Evolutionary conservation across 768 basidiomycete species (phyloP).

Genomic region (Daedalea quercina): DNA sequence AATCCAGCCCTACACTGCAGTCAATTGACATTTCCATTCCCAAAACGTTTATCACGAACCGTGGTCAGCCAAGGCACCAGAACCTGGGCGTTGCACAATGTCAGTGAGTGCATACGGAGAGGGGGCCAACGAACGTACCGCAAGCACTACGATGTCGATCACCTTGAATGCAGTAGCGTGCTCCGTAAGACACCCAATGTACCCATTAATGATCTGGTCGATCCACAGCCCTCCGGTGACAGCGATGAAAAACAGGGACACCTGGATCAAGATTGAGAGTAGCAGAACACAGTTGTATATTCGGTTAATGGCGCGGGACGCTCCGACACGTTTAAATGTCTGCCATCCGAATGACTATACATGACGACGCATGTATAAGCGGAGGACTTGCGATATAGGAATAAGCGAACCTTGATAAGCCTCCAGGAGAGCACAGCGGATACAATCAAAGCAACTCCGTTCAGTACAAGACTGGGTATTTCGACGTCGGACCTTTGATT

Average conservation of each 20-base stretch:
- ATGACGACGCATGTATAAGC: background rate
- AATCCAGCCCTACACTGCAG: conserved; percentile 57
- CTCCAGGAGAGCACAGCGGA: conserved; percentile 67
- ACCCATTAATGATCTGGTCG: conserved; percentile 66
- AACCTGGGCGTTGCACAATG: conserved; percentile 32
- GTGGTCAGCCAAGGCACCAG: conserved; percentile 64
- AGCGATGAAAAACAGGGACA: conserved; percentile 74
- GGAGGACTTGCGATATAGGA: background rate
- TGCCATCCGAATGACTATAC: conserved; percentile 73
- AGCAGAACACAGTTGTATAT: conserved; percentile 67
- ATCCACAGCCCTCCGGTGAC: conserved; percentile 68
- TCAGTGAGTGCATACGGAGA: conserved; percentile 2
- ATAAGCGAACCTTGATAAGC: conserved; percentile 55
- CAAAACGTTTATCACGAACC: conserved; percentile 23
- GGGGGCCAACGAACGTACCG: conserved; percentile 37
- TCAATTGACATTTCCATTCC: background rate
- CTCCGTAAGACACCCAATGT: conserved; percentile 46
- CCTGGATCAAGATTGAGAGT: conserved; percentile 66
- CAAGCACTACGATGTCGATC: conserved; percentile 46
- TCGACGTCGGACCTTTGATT: conserved; percentile 50
- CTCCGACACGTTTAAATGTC: conserved; percentile 82
- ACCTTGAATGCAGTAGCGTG: conserved; percentile 46
- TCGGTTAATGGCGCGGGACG: conserved; percentile 64
- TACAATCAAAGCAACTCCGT: conserved; percentile 50
- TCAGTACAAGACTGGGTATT: conserved; percentile 55